Conservation (phyloP, 306 rosid species). For the Glycine tomentella region DNA sequence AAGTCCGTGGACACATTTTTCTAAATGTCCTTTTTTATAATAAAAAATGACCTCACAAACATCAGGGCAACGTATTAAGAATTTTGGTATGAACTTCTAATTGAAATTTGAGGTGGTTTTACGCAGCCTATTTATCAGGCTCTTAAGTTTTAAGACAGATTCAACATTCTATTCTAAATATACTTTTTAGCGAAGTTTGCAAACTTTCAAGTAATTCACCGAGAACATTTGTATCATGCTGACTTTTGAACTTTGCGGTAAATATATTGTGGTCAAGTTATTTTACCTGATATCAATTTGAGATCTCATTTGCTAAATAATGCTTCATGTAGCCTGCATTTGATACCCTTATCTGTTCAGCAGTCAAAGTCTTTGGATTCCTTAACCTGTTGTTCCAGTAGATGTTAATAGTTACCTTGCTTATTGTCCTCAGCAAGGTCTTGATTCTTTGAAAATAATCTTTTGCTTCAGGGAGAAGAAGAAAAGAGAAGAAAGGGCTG, state of each 20-base stretch:
- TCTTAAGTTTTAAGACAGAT: not conserved
- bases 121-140: not conserved
- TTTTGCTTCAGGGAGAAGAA: conserved; percentile 88
- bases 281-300: too few species aligned
- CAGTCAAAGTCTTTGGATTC: conserved; percentile 14
- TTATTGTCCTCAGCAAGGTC: conserved; percentile 22
- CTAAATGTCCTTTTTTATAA: not conserved
- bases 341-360: not conserved
- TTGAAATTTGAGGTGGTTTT: conserved; percentile 20
- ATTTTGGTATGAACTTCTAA: not conserved
- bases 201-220: conserved; percentile 3
- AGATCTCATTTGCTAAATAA: too few species aligned
- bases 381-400: conserved; percentile 14
- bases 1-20: not conserved
- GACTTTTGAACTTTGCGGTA: not conserved
- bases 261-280: not conserved
- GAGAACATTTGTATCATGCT: conserved; percentile 3
- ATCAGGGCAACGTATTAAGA: not conserved
- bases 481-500: conserved; percentile 85
- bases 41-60: not conserved
- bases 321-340: not conserved
- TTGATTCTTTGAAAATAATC: conserved; percentile 40
- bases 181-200: not conserved
- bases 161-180: conserved; percentile 7
- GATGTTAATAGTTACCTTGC: conserved; percentile 12